Percentiles rank a stretch among this genome's conserved stretches.
These are phyloP conservation scores for Volvariella surrecta DNA, from an alignment of 1,284 basidiomycete genomes.

Conservation along the genomic window DNA sequence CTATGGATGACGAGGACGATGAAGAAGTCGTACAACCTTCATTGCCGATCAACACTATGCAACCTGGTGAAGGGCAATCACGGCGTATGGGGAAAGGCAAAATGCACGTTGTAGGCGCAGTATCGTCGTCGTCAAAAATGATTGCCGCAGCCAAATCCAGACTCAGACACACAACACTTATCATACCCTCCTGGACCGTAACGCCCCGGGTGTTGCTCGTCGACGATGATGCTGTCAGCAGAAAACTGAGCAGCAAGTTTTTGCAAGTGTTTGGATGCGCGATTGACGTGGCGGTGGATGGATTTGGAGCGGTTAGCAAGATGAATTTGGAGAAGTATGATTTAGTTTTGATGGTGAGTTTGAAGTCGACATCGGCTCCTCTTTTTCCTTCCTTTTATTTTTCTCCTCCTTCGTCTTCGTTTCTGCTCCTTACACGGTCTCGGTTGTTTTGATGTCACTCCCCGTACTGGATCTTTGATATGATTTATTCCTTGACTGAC, in stretches of 20 bases:
- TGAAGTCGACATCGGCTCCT: background rate
- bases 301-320: conserved; percentile 89
- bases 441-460: background rate
- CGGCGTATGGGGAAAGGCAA: no score
- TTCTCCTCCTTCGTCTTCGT: background rate
- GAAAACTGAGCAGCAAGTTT: conserved; percentile 87
- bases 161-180: no score
- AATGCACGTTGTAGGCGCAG: no score
- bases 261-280: conserved; percentile 93
- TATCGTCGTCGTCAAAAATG: conserved; percentile 2
- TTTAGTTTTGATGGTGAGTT: background rate
- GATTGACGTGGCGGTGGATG: conserved; percentile 92
- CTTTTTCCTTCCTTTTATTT: background rate
- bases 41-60: conserved; percentile 9
- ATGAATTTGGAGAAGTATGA: conserved; percentile 91
- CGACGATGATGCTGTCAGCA: conserved; percentile 90
- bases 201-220: conserved; percentile 85
- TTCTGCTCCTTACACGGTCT: background rate
- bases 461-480: background rate
- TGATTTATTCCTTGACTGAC: conserved; percentile 1
- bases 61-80: background rate
- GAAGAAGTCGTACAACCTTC: conserved; percentile 19
- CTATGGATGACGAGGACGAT: conserved; percentile 12
- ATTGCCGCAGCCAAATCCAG: conserved; percentile 5
- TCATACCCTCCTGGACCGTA: conserved; percentile 83